Percentiles rank a stretch among this genome's conserved stretches.
These are phyloP conservation scores for Gossypium stocksii DNA, from an alignment of 345 rosid genomes.

Conservation along the genomic window DNA sequence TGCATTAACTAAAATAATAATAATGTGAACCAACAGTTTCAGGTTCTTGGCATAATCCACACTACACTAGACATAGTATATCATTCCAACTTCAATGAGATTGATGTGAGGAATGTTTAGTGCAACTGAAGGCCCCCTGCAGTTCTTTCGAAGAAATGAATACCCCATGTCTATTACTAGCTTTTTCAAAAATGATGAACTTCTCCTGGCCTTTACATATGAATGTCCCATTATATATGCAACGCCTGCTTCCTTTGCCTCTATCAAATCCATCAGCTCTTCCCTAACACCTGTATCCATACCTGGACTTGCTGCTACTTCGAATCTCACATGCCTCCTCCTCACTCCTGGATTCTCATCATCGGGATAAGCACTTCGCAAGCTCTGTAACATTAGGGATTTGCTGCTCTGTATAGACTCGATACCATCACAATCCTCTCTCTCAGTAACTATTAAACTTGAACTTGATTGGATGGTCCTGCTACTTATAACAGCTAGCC, in stretches of 20 bases:
- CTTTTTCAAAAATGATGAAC: slow-evolving; percentile 65
- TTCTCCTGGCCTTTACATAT: slow-evolving; percentile 75
- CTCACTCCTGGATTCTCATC: slow-evolving; percentile 58
- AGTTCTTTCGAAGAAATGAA: slow-evolving; percentile 90
- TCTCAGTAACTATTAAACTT: slow-evolving; percentile 48
- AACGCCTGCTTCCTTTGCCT: slow-evolving; percentile 85
- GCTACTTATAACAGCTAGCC: slow-evolving; percentile 91
- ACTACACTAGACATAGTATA: slow-evolving; percentile 53
- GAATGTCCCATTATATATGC: slow-evolving; percentile 91
- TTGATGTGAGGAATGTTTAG: slow-evolving; percentile 88
- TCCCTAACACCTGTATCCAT: slow-evolving; percentile 75
- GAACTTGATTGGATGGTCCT: slow-evolving; percentile 44
- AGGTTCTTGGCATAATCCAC: not conserved
- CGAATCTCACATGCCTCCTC: slow-evolving; percentile 63
- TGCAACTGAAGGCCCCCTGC: slow-evolving; percentile 91
- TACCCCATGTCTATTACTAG: slow-evolving; percentile 68
- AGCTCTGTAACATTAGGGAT: slow-evolving; percentile 60
- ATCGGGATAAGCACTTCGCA: slow-evolving; percentile 58
- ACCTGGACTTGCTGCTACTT: slow-evolving; percentile 44
- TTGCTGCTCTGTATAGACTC: slow-evolving; percentile 65
- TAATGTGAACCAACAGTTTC: not conserved
- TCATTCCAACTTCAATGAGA: slow-evolving; percentile 95
- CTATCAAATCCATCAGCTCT: slow-evolving; percentile 70
- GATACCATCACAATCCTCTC: slow-evolving; percentile 35
- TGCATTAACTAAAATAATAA: not conserved